phyloP scores from a whole-genome alignment of 2,329 filamentous ascomycete genomes.

The Fusarium guadeloupense region DNA sequence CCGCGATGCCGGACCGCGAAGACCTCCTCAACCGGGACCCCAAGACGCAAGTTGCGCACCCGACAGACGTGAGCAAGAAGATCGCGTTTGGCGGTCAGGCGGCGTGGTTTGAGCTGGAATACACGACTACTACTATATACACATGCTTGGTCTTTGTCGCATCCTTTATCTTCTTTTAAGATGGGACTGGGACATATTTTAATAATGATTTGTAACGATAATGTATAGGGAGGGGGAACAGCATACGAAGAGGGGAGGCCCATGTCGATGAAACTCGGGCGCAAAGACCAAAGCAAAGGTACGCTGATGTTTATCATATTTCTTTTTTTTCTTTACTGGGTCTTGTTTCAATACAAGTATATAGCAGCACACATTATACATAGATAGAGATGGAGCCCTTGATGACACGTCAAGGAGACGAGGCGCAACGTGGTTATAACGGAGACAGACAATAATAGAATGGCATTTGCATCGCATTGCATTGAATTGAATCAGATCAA shows the following conservation, averaged over 20 bases:
- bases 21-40: conserved; percentile 64
- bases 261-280: conserved; percentile 3
- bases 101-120: conserved; percentile 65
- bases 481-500: background rate
- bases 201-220: conserved; percentile 42
- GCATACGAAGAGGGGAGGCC: conserved; percentile 6
- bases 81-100: conserved; percentile 63
- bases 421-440: too few relatives aligned
- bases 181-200: background rate
- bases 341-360: conserved; percentile 5
- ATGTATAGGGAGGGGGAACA: conserved; percentile 13
- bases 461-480: too few relatives aligned
- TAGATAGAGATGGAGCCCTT: background rate
- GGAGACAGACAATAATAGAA: background rate
- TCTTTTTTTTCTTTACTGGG: background rate
- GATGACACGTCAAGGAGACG: background rate
- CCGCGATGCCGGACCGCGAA: conserved; percentile 65
- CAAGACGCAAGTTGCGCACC: conserved; percentile 63
- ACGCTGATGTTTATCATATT: background rate
- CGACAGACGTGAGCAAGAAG: conserved; percentile 61
- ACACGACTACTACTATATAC: conserved; percentile 60
- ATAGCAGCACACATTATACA: conserved; percentile 16
- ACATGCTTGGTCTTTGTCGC: conserved; percentile 60
- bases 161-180: conserved; percentile 48
- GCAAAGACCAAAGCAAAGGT: conserved; percentile 5